Percentiles rank a stretch among this genome's conserved stretches.
Evolutionary conservation across 495 filamentous ascomycete genomes (phyloP).

Genomic region (Terfezia claveryi): DNA sequence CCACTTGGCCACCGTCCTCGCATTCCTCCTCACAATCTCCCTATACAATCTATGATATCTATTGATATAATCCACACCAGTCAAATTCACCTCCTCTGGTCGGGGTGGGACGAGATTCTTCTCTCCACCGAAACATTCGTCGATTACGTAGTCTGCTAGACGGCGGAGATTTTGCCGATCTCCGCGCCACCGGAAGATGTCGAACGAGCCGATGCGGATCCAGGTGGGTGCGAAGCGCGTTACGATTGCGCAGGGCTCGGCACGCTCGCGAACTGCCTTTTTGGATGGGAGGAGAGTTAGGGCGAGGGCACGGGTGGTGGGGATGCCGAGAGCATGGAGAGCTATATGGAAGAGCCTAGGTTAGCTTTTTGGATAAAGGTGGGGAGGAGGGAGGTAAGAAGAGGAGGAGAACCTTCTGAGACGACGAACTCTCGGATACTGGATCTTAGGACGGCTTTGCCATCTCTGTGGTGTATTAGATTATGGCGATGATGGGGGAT

Average conservation of each 20-base stretch:
- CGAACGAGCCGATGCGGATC: slow-evolving; percentile 87
- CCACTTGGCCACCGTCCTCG: slow-evolving; percentile 76
- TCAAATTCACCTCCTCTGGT: slow-evolving; percentile 34
- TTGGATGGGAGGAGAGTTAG: slow-evolving; percentile 51
- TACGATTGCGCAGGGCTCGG: slow-evolving; percentile 89
- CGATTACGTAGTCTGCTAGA: slow-evolving; percentile 59
- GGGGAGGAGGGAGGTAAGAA: slow-evolving; percentile 1
- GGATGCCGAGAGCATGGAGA: slow-evolving; percentile 63
- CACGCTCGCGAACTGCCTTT: slow-evolving; percentile 52
- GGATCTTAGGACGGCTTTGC: slow-evolving; percentile 73
- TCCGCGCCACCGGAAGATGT: slow-evolving; percentile 58
- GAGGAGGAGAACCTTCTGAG: slow-evolving; percentile 36
- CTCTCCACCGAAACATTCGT: slow-evolving; percentile 74
- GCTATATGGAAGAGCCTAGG: background rate
- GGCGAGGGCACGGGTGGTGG: slow-evolving; percentile 66
- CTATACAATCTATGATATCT: slow-evolving; percentile 70
- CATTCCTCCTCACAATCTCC: slow-evolving; percentile 69
- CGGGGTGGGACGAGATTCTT: slow-evolving; percentile 44
- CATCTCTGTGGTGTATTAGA: slow-evolving; percentile 29
- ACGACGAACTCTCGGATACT: slow-evolving; percentile 88
- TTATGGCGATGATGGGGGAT: too few relatives aligned
- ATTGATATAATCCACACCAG: slow-evolving; percentile 49
- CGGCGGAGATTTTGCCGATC: slow-evolving; percentile 50
- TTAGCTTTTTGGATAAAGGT: slow-evolving; percentile 13
- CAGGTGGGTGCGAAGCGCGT: slow-evolving; percentile 75